Evolutionary conservation across 2,329 filamentous ascomycete genomes (phyloP).

Genomic region (Emergomyces orientalis): DNA sequence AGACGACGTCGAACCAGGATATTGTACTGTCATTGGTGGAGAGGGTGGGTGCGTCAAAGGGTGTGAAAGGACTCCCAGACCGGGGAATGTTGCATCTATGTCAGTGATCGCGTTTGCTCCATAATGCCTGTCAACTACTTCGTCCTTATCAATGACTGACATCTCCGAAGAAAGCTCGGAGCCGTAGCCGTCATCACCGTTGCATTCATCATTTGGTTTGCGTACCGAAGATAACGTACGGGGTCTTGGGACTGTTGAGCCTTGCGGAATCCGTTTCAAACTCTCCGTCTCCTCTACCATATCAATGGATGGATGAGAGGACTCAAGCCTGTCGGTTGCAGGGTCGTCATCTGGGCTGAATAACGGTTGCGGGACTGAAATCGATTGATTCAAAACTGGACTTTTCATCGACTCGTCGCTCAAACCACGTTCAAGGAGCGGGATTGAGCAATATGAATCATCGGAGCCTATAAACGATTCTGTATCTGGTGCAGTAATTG

Average conservation of each 20-base stretch:
- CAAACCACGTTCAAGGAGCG: conserved; percentile 60
- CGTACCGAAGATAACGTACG: conserved; percentile 8
- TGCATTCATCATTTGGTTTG: conserved; percentile 23
- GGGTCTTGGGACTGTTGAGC: conserved; percentile 33
- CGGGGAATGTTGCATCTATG: conserved; percentile 29
- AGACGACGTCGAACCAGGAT: conserved; percentile 28
- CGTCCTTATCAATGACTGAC: conserved; percentile 39
- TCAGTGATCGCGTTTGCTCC: conserved; percentile 25
- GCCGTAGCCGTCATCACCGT: conserved; percentile 44
- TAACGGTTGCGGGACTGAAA: conserved; percentile 20
- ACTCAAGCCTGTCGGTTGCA: conserved; percentile 26
- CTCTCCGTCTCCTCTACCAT: conserved; percentile 44
- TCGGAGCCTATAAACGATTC: conserved; percentile 51
- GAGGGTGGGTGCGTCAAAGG: conserved; percentile 40
- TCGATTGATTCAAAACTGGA: conserved; percentile 22
- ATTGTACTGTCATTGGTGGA: conserved; percentile 37
- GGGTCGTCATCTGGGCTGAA: conserved; percentile 23
- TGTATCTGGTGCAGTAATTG: conserved; percentile 30
- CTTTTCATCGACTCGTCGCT: conserved; percentile 43
- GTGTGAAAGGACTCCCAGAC: conserved; percentile 35
- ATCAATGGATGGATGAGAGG: conserved; percentile 43
- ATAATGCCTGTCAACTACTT: conserved; percentile 26
- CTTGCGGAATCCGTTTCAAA: conserved; percentile 39
- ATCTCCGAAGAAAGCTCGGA: conserved; percentile 46
- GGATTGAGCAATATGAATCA: conserved; percentile 67